Evolutionary conservation across 106 monocot species (phyloP).

Genomic region (Dioscorea dumetorum): DNA sequence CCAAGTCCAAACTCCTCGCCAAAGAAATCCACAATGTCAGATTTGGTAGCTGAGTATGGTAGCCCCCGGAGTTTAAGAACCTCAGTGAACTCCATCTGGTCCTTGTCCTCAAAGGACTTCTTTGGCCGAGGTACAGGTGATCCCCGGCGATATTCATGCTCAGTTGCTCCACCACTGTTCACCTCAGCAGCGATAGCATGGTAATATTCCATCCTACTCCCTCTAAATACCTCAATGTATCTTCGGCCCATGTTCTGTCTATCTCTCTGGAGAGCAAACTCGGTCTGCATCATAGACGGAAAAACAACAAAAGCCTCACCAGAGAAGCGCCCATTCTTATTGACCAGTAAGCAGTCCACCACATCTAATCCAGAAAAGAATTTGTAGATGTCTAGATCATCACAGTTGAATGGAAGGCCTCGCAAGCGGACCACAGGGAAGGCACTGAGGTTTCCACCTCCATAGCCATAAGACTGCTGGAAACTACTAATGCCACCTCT

Average conservation of each 20-base stretch:
- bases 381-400: conserved; percentile 57
- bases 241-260: conserved; percentile 77
- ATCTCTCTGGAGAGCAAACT: conserved; percentile 66
- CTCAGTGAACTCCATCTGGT: conserved; percentile 60
- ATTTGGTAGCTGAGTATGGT: conserved; percentile 59
- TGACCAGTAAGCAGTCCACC: conserved; percentile 57
- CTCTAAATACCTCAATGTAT: conserved; percentile 83
- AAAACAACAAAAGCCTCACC: conserved; percentile 78
- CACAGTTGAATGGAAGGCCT: conserved; percentile 71
- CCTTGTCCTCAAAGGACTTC: conserved; percentile 37
- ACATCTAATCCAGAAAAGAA: conserved; percentile 74
- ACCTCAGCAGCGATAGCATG: conserved; percentile 77
- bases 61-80: conserved; percentile 90
- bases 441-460: conserved; percentile 3
- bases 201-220: conserved; percentile 90
- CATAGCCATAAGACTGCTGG: conserved; percentile 7
- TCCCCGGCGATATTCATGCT: conserved; percentile 15
- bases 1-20: conserved; percentile 35
- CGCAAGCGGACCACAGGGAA: conserved; percentile 60
- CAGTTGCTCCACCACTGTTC: conserved; percentile 23
- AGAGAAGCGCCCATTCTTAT: conserved; percentile 70
- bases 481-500: conserved; percentile 1
- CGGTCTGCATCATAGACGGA: conserved; percentile 57
- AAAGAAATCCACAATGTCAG: conserved; percentile 80
- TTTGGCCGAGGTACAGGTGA: conserved; percentile 34